Evolutionary conservation across 306 rosid species (phyloP), one percentile per base, ranked within the genome.

Genomic region (Vachellia pachyceras): DNA sequence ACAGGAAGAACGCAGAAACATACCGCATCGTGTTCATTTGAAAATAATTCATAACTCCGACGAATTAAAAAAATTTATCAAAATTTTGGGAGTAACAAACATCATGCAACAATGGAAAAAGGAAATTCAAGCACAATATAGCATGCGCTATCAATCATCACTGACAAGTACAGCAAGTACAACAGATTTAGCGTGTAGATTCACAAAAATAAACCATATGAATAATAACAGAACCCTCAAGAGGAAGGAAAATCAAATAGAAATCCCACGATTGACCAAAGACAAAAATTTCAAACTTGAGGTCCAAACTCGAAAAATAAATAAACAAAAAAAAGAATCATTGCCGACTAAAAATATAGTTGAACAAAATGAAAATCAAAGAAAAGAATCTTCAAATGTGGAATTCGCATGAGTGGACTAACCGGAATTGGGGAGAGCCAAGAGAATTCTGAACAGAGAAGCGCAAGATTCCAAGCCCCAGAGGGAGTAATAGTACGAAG

Each of bases 401-500:
- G 44, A 60, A 41, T 68, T 80, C 13, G 46, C 47, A 23, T 33
- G 20, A 39, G 71, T 46, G 74, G 81, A 70, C 78, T 81, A 57
- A 81, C 71, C 47, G 44, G 49, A 78, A 58, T 65, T 49, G 33
- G 54, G 8, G 64, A 77, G 40, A 40, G 20, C 5, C 80, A 10
- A 22, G 36, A 76, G 58, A 80, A 77, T 2, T 50, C 15, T 41
- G 47, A 83, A 81, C 35, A 69, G 9, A 69, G 85, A 18, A 77
- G 36, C 63, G 37, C 39, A 37, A 80, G 85, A 80, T 86, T 78
- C 83, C 52, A 63, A 76, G 52, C 68, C 40, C 45, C n/a, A 60
- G 67, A 50, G 72, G 75, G 17, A 23, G 52, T 44, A 57, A 41
- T 17, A 42, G 81, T 5, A 17, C 47, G 20, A 33, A 72, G 58